Percentiles rank a stretch among this genome's conserved stretches.
These are phyloP conservation scores for Agaricus subrufescens DNA, from an alignment of 768 basidiomycete genomes.

Conservation along the genomic window DNA sequence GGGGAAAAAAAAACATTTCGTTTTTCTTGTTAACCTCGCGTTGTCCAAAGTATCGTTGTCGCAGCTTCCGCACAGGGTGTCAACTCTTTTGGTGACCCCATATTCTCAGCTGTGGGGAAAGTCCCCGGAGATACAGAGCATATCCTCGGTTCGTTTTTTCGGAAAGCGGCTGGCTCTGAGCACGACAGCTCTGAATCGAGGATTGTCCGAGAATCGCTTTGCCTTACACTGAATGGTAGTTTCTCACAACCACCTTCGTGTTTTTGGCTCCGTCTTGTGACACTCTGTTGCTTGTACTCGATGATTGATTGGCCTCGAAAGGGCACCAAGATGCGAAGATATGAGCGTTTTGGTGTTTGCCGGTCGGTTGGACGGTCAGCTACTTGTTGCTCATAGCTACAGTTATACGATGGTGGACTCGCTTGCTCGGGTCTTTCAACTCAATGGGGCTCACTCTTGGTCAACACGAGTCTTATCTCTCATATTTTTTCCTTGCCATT, in stretches of 20 bases:
- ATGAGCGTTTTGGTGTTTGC: slow-evolving; percentile 60
- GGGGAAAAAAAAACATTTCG: slow-evolving; percentile 13
- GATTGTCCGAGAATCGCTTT: slow-evolving; percentile 46
- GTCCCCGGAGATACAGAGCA: slow-evolving; percentile 88
- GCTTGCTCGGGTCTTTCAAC: slow-evolving; percentile 49
- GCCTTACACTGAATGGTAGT: slow-evolving; percentile 16
- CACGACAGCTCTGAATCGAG: slow-evolving; percentile 54
- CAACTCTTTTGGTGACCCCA: slow-evolving; percentile 28
- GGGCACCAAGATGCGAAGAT: slow-evolving; percentile 57
- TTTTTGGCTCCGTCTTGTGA: slow-evolving; percentile 41
- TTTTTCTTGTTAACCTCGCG: slow-evolving; percentile 27
- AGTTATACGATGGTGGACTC: slow-evolving; percentile 80
- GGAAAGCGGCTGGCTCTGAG: slow-evolving; percentile 79
- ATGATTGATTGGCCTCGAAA: slow-evolving; percentile 29
- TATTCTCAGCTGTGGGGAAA: slow-evolving; percentile 78
- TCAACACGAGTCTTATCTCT: slow-evolving; percentile 39
- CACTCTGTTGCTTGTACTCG: slow-evolving; percentile 50
- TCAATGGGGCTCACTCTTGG: slow-evolving; percentile 91
- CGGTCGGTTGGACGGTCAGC: slow-evolving; percentile 32
- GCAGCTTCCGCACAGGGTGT: slow-evolving; percentile 74
- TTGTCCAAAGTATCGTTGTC: slow-evolving; percentile 81
- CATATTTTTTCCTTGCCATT: slow-evolving; percentile 47
- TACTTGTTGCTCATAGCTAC: slow-evolving; percentile 76
- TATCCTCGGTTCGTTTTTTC: slow-evolving; percentile 41
- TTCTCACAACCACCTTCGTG: slow-evolving; percentile 14